Evolutionary conservation across 805 yeast species (phyloP), one percentile per base, ranked within the genome.

Genomic region (Candida nemodendra): DNA sequence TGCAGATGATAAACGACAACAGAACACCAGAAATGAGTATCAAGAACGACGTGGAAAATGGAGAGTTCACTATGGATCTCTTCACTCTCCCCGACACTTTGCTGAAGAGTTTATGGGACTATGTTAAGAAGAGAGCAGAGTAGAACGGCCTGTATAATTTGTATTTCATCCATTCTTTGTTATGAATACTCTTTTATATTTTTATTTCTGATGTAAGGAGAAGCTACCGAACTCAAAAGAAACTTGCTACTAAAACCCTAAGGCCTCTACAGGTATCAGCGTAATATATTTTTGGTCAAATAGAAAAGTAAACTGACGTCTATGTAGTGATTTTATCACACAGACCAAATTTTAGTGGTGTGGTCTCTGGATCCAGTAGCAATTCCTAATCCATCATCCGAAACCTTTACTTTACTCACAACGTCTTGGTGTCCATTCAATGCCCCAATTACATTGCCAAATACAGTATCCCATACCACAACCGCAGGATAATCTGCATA

Each of bases 1-100:
- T 91, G 38, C 98, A 91, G 65, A 90, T 91, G 96, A 93, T 91
- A 27, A 89, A 95, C 30, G 98, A 91, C 62, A 93, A 93, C 66
- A 78, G 87, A 58, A 88, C 98, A 4, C 79, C 87, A 30, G 98
- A 91, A 33, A 91, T 91, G 95, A 89, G 84, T 64, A 84, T 91
- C 53, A 90, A 90, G 60, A 91, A 93, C 62, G 95, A 91, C 56
- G 89, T 87, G 34, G 98, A 91, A 45, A 91, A 87, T 54, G 99
- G 99, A 36, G 98, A 93, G 68, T 91, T 93, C 62, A 88, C 95
- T 38, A 87, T 91, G 86, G 99, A 91, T 66, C 74, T 91, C 51
- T 90, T 79, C 64, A 90, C 97, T 18, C 71, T 91, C 50, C 98
- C 98, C 15, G 97, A 91, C 59, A 79, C 84, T 28, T 69, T 93